A percentile compares a stretch with the other conserved stretches of the same genome.
phyloP scores from a whole-genome alignment of 2,329 filamentous ascomycete species.

The Neofusicoccum umdonicola region DNA sequence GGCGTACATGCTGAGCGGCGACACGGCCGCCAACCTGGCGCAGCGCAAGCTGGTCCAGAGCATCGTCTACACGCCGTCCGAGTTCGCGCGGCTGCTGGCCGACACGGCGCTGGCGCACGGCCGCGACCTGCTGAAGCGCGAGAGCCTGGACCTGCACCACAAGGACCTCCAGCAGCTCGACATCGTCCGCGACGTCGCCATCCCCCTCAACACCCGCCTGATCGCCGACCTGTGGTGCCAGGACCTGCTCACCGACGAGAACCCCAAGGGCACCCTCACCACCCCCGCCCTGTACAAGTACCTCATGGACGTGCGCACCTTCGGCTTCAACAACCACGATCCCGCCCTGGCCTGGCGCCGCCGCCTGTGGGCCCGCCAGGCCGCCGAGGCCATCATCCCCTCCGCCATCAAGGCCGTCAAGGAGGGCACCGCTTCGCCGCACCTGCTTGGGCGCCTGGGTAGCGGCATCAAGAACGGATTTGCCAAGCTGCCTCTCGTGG shows the following conservation, averaged over 20 bases:
- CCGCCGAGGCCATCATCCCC: constrained; percentile 34
- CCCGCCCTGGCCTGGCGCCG: constrained; percentile 49
- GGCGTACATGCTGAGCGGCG: constrained; percentile 19
- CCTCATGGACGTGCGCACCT: constrained; percentile 46
- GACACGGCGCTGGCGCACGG: neutral
- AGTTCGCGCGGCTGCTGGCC: constrained; percentile 13
- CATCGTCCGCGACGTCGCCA: constrained; percentile 19
- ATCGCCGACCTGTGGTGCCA: constrained; percentile 27
- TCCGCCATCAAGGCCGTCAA: neutral
- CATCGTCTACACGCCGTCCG: constrained; percentile 14
- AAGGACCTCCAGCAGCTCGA: constrained; percentile 12
- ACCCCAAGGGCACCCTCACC: constrained; percentile 38
- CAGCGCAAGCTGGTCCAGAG: constrained; percentile 15
- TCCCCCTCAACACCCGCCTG: constrained; percentile 27
- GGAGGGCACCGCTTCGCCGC: neutral
- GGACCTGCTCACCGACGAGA: constrained; percentile 20
- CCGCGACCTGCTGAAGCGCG: neutral
- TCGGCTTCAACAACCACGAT: constrained; percentile 50
- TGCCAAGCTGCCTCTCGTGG: neutral
- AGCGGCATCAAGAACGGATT: neutral
- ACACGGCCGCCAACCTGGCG: constrained; percentile 12
- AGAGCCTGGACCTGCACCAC: neutral
- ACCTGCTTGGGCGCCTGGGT: neutral
- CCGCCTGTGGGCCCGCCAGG: constrained; percentile 44
- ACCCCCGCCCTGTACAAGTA: constrained; percentile 55